phyloP scores from a whole-genome alignment of 768 basidiomycete genomes.

The Boletus bicolor region DNA sequence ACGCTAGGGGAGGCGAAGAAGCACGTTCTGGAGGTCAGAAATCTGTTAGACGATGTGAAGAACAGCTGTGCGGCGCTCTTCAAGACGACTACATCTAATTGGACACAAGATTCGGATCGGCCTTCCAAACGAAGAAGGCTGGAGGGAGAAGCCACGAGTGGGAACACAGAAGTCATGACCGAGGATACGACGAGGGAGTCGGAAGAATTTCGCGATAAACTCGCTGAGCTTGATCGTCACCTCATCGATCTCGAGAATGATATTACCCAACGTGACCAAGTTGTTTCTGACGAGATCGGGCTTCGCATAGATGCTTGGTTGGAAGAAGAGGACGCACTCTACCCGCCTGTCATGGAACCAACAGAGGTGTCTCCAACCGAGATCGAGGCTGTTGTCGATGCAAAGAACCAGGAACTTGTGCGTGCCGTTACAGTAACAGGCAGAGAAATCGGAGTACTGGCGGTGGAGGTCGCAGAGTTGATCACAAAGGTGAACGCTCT shows the following conservation, averaged over 20 bases:
- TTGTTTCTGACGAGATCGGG: conserved; percentile 31
- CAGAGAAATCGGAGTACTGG: conserved; percentile 32
- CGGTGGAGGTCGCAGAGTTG: conserved; percentile 31
- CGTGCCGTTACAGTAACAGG: conserved; percentile 16
- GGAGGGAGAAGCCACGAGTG: conserved; percentile 5
- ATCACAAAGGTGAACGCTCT: conserved; percentile 28
- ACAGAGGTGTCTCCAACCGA: conserved; percentile 17
- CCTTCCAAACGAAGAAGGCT: conserved; percentile 30
- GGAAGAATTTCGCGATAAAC: conserved; percentile 28
- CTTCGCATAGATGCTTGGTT: conserved; percentile 28
- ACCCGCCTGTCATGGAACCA: conserved; percentile 17
- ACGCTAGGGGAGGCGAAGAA: conserved; percentile 25
- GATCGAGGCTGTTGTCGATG: conserved; percentile 27
- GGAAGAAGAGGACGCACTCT: conserved; percentile 25
- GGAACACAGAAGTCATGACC: neutral
- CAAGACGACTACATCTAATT: conserved; percentile 13
- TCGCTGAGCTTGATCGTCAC: conserved; percentile 27
- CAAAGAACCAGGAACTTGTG: conserved; percentile 19
- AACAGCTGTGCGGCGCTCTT: conserved; percentile 22
- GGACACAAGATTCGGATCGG: conserved; percentile 19
- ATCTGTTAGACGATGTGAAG: conserved; percentile 21
- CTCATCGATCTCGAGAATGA: conserved; percentile 36
- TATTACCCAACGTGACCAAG: conserved; percentile 32
- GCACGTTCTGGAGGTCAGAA: conserved; percentile 31
- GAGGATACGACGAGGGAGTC: conserved; percentile 17